Percentiles rank a stretch among this genome's conserved stretches.
phyloP scores from a whole-genome alignment of 306 rosid species.

The Myrica gale region DNA sequence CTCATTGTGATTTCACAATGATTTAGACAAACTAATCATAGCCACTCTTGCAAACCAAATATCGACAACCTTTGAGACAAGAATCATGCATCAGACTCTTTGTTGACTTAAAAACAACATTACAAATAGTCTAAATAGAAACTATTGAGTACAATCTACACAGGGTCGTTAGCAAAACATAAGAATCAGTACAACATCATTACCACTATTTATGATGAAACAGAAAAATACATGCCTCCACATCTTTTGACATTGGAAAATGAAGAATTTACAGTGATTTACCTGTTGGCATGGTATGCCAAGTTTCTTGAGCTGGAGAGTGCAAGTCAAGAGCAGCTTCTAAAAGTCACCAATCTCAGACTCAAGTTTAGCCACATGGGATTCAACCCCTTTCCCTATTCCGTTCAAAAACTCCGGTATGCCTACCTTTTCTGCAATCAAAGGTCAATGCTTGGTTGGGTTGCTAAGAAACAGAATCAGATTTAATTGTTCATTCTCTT shows the following conservation, averaged over 20 bases:
- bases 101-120: background rate
- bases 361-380: slow-evolving; percentile 26
- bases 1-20: no score
- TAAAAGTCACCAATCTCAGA: slow-evolving; percentile 78
- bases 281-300: slow-evolving; percentile 88
- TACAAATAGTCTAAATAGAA: background rate
- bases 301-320: slow-evolving; percentile 75
- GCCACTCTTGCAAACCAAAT: no score
- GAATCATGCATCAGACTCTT: no score
- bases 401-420: no score
- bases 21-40: no score
- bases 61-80: no score
- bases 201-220: background rate
- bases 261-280: slow-evolving; percentile 13
- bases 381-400: no score
- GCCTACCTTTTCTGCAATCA: no score
- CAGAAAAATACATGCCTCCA: background rate
- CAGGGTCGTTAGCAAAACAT: background rate
- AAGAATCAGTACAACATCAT: no score
- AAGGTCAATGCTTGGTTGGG: no score
- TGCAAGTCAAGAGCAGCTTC: slow-evolving; percentile 70
- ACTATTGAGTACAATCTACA: background rate
- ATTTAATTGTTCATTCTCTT: no score
- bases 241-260: background rate
- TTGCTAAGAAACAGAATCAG: no score